Percentiles rank a stretch among this genome's conserved stretches.
Evolutionary conservation across 495 filamentous ascomycete species (phyloP).

Genomic region (Aspergillus nanangensis): DNA sequence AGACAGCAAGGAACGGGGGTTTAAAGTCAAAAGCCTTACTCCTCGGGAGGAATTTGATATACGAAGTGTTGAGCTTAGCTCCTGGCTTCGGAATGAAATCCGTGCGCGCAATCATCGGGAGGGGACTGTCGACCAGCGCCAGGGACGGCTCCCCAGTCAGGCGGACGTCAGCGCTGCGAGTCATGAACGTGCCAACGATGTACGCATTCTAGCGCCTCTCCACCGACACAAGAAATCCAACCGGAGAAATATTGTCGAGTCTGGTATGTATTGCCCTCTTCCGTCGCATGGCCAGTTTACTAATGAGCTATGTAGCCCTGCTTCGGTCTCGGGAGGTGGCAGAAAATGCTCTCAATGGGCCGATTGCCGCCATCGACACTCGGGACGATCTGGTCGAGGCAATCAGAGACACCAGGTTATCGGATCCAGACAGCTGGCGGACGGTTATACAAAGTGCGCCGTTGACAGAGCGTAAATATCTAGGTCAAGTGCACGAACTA

Average conservation of each 20-base stretch:
- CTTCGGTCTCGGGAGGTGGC: slow-evolving; percentile 56
- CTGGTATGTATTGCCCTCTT: slow-evolving; percentile 36
- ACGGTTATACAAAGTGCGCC: slow-evolving; percentile 73
- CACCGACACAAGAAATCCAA: slow-evolving; percentile 89
- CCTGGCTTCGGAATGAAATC: slow-evolving; percentile 77
- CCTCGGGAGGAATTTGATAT: slow-evolving; percentile 84
- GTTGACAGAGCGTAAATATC: slow-evolving; percentile 75
- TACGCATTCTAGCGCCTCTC: slow-evolving; percentile 74
- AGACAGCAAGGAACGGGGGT: slow-evolving; percentile 59
- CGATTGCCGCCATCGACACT: slow-evolving; percentile 84
- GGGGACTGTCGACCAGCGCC: slow-evolving; percentile 40
- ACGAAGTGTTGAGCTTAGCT: slow-evolving; percentile 65
- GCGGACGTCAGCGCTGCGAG: slow-evolving; percentile 26
- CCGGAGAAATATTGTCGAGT: slow-evolving; percentile 77
- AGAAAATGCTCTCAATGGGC: slow-evolving; percentile 63
- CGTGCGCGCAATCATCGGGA: slow-evolving; percentile 69
- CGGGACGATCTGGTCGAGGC: slow-evolving; percentile 80
- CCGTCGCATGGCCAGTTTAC: slow-evolving; percentile 2
- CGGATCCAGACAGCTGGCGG: slow-evolving; percentile 84
- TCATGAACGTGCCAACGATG: slow-evolving; percentile 60
- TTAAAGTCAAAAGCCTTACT: slow-evolving; percentile 72
- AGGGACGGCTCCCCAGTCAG: slow-evolving; percentile 43
- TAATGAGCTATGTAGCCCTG: slow-evolving; percentile 45
- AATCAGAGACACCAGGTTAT: slow-evolving; percentile 68
- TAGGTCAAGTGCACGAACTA: slow-evolving; percentile 81